Evolutionary conservation across 164 flowering plant species (phyloP).

Genomic region (Piper betle): DNA sequence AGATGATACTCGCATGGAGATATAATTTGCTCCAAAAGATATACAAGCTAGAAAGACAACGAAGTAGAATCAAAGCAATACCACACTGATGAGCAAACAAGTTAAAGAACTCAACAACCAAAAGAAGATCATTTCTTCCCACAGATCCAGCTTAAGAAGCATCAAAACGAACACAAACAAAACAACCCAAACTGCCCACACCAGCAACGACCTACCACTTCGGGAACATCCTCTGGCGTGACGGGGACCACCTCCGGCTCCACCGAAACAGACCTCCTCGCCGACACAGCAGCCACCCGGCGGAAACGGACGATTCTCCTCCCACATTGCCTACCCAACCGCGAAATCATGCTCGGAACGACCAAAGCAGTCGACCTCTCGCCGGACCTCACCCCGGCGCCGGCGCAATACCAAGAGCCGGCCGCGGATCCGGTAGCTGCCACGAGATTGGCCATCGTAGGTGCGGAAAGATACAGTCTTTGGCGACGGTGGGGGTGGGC

Average conservation of each 20-base stretch:
- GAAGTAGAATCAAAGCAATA: no score
- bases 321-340: not conserved
- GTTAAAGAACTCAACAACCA: no score
- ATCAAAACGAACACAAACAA: not conserved
- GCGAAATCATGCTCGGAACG: slow-evolving; percentile 5
- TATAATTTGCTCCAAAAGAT: no score
- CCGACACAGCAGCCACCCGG: slow-evolving; percentile 5
- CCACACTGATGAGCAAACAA: no score
- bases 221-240: slow-evolving; percentile 13
- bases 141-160: not conserved
- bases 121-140: not conserved
- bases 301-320: not conserved
- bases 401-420: slow-evolving; percentile 9
- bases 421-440: slow-evolving; percentile 10
- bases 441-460: slow-evolving; percentile 19
- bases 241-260: slow-evolving; percentile 17
- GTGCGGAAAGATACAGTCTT: not conserved
- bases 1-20: no score
- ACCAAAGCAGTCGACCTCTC: slow-evolving; percentile 11
- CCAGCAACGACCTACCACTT: slow-evolving; percentile 4
- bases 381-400: not conserved
- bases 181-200: not conserved
- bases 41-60: no score
- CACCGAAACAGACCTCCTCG: slow-evolving; percentile 8
- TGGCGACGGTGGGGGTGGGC: not conserved